phyloP scores from a whole-genome alignment of 2,329 filamentous ascomycete species.

The Colletotrichum somersetense region DNA sequence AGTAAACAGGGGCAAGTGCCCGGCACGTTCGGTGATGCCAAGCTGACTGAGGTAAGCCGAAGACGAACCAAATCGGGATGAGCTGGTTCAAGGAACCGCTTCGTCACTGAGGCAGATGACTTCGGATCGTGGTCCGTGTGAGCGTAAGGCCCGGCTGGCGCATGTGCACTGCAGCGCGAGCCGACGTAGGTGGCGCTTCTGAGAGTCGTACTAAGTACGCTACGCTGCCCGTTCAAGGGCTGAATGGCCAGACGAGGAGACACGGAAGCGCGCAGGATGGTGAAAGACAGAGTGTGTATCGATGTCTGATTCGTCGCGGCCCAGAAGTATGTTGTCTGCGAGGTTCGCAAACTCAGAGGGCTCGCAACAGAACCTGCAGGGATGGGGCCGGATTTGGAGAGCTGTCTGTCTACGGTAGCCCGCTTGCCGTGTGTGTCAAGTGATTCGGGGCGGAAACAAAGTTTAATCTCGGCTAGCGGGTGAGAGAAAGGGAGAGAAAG shows the following conservation, averaged over 20 bases:
- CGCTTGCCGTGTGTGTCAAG: conserved; percentile 31
- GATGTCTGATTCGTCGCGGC: not conserved
- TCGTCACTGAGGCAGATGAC: conserved; percentile 27
- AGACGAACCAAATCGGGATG: not conserved
- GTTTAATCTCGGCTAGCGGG: conserved; percentile 10
- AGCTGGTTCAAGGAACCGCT: not conserved
- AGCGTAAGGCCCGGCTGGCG: not conserved
- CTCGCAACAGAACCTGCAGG: conserved; percentile 17
- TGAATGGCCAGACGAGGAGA: not conserved
- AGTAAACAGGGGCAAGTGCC: not conserved
- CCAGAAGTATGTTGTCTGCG: conserved; percentile 7
- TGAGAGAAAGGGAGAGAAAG: not conserved
- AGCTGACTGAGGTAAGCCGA: not conserved
- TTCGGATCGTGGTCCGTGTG: not conserved
- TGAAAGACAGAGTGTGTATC: not conserved
- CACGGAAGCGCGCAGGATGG: not conserved
- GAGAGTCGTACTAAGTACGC: not conserved
- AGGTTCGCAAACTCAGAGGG: not conserved
- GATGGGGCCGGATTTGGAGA: conserved; percentile 12
- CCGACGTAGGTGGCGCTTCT: conserved; percentile 4
- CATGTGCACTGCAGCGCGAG: conserved; percentile 4
- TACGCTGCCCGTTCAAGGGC: not conserved
- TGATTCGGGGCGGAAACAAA: conserved; percentile 31
- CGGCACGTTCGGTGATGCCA: not conserved
- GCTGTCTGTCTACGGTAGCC: conserved; percentile 4